These are phyloP conservation scores for Fraxinus americana DNA, from an alignment of 257 asterid genomes.

Conservation along the genomic window DNA sequence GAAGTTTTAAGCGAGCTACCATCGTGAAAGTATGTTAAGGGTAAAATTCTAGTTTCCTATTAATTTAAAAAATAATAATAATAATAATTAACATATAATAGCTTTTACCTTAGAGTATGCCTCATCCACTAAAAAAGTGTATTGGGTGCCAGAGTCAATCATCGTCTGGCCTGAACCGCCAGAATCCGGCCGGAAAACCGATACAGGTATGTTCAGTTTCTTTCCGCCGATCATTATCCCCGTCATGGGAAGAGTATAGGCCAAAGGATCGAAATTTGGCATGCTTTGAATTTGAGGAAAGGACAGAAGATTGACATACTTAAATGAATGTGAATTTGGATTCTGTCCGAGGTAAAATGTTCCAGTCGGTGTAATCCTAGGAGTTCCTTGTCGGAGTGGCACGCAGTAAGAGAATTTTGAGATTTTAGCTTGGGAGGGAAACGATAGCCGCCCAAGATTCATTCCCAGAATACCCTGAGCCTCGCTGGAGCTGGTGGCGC, in stretches of 20 bases:
- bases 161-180: conserved; percentile 89
- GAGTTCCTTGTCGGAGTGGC: conserved; percentile 40
- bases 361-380: conserved; percentile 43
- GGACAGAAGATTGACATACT: conserved; percentile 50
- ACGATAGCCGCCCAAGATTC: conserved; percentile 76
- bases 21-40: too few species aligned
- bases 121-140: conserved; percentile 64
- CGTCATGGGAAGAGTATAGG: conserved; percentile 62
- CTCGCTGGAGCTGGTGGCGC: conserved; percentile 57
- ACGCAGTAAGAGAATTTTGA: conserved; percentile 81
- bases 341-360: conserved; percentile 68
- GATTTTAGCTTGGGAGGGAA: conserved; percentile 66
- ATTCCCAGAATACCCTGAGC: conserved; percentile 87
- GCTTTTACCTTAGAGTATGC: conserved; percentile 47
- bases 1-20: too few species aligned
- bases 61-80: too few species aligned
- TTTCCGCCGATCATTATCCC: conserved; percentile 67
- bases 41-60: too few species aligned
- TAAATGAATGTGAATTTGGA: conserved; percentile 52
- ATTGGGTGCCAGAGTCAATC: conserved; percentile 88
- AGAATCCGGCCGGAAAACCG: conserved; percentile 64
- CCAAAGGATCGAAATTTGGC: conserved; percentile 79
- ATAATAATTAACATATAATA: too few species aligned
- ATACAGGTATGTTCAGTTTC: conserved; percentile 43
- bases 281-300: conserved; percentile 52